phyloP scores from a whole-genome alignment of 768 basidiomycete species.

The Fomitopsis pulvina region DNA sequence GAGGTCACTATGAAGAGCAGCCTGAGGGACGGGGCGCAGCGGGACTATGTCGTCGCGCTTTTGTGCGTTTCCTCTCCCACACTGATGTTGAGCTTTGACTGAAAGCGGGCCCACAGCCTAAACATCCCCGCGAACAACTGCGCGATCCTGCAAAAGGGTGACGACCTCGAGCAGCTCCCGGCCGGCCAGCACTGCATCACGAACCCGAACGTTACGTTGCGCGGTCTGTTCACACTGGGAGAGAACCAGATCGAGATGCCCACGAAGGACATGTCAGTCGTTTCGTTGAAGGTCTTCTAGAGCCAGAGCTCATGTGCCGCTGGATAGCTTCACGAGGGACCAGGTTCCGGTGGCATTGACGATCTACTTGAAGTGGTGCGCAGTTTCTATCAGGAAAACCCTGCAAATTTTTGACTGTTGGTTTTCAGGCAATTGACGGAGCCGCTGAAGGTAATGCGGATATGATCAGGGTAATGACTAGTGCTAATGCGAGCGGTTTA shows the following conservation, averaged over 20 bases:
- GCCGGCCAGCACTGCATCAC: conserved; percentile 85
- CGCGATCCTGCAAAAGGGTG: conserved; percentile 75
- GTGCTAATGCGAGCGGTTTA: too few species aligned
- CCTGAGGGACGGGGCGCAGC: conserved; percentile 33
- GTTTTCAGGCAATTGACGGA: conserved; percentile 40
- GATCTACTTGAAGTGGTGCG: conserved; percentile 76
- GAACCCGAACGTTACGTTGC: conserved; percentile 75
- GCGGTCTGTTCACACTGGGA: conserved; percentile 73
- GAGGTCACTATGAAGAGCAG: conserved; percentile 75
- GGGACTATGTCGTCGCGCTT: conserved; percentile 72
- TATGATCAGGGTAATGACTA: too few species aligned
- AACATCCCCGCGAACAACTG: conserved; percentile 86
- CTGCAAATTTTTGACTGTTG: neutral
- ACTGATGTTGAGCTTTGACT: neutral
- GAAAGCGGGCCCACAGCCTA: too few species aligned
- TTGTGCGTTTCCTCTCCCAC: conserved; percentile 47
- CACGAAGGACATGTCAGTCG: conserved; percentile 73
- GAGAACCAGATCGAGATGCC: conserved; percentile 86
- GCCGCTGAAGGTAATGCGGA: conserved; percentile 35
- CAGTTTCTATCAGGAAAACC: neutral
- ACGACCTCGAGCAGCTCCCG: conserved; percentile 69
- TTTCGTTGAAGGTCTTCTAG: neutral
- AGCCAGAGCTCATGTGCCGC: neutral
- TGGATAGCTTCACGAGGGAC: conserved; percentile 67
- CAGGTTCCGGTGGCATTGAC: conserved; percentile 83